Evolutionary conservation across 2,329 filamentous ascomycete genomes (phyloP).

Genomic region (Arthrinium phaeospermum): DNA sequence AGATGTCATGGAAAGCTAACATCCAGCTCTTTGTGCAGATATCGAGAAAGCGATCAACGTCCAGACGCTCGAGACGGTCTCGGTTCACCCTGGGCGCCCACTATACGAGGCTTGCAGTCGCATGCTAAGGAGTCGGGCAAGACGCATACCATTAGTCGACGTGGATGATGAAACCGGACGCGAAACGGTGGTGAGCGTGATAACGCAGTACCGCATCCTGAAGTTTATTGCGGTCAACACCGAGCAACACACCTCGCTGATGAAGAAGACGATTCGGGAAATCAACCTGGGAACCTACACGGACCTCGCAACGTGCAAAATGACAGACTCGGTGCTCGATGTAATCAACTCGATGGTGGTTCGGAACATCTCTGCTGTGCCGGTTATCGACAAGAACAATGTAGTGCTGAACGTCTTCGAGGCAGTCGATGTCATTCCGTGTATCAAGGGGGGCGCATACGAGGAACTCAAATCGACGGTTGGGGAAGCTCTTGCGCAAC

Average conservation of each 20-base stretch:
- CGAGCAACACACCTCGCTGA: constrained; percentile 80
- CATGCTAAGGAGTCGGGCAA: constrained; percentile 92
- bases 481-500: constrained; percentile 85
- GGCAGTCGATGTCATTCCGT: constrained; percentile 93
- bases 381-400: constrained; percentile 81
- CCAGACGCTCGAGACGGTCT: constrained; percentile 89
- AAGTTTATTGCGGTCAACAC: constrained; percentile 98
- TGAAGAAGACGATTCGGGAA: constrained; percentile 86
- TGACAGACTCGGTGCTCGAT: constrained; percentile 91
- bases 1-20: constrained; percentile 22
- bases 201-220: constrained; percentile 97
- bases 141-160: constrained; percentile 92
- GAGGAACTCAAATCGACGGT: constrained; percentile 87
- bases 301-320: constrained; percentile 79
- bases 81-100: constrained; percentile 88
- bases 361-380: constrained; percentile 92
- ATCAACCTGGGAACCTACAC: constrained; percentile 85
- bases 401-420: constrained; percentile 95
- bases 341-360: constrained; percentile 94
- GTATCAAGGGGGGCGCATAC: constrained; percentile 92
- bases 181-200: constrained; percentile 92
- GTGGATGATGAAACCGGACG: constrained; percentile 92
- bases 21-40: constrained; percentile 57
- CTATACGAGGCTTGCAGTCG: constrained; percentile 94
- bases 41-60: constrained; percentile 95